Evolutionary conservation across 345 rosid genomes (phyloP), one percentile per base, ranked within the genome.

Genomic region (Punica granatum): DNA sequence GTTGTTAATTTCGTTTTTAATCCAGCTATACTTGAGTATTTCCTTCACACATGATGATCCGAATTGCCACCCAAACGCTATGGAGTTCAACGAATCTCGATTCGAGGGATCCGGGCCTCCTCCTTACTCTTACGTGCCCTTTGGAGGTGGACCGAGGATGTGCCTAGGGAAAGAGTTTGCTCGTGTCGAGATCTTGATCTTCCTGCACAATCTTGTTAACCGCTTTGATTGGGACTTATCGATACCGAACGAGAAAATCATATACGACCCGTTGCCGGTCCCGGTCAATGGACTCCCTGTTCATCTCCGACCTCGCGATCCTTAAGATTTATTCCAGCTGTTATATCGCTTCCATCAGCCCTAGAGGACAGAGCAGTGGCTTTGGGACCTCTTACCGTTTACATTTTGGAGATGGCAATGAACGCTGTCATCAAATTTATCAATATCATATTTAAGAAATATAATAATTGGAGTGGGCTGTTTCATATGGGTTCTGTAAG

Each of bases 101-200:
- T 73, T 73, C 26, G 41, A 61, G 31, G 59, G 59, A 37, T 42
- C 2, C 7, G 63, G 68, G 6, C 71, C 68, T 0, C 0, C 71
- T 11, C 63, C 76, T 6, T 67, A 48, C 26, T 48, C 68, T 26
- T 62, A 62, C 63, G 71, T 67, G 36, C 76, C 76, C 33, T 73
- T 73, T 49, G 72, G 76, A 41, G 75, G 75, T 7, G 70, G n/a
- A n/a, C n/a, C n/a, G n/a, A n/a, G n/a, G n/a, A n/a, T n/a, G n/a
- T n/a, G n/a, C n/a, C n/a, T n/a, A n/a, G n/a, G n/a, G n/a, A n/a
- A n/a, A n/a, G n/a, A n/a, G n/a, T n/a, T n/a, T n/a, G n/a, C n/a
- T n/a, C 46, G 67, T n/a, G 16, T 67, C 19, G 39, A 63, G 54
- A 23, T 67, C 6, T 68, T 67, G 14, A 67, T 73, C 9, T 67